Conservation (phyloP, 805 yeast species). For the Kodamaea laetipori region DNA sequence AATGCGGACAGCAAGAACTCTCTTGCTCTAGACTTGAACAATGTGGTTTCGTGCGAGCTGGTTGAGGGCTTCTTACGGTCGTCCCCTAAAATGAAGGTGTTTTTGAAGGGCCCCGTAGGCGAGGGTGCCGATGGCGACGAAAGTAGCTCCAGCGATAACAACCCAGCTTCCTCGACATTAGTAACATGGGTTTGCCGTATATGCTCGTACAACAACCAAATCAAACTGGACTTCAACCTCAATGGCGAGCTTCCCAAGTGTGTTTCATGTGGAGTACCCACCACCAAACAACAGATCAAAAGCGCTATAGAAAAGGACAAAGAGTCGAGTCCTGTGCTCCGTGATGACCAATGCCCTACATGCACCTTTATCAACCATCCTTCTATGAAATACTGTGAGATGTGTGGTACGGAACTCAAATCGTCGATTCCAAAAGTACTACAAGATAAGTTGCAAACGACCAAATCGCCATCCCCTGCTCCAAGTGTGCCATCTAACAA, state of each 20-base stretch:
- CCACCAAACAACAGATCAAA: constrained; percentile 14
- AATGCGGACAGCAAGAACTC: constrained; percentile 47
- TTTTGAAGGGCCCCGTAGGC: constrained; percentile 16
- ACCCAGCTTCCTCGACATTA: constrained; percentile 4
- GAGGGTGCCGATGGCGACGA: constrained; percentile 3
- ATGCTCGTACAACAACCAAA: constrained; percentile 68
- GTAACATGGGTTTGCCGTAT: constrained; percentile 81
- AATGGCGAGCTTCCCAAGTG: constrained; percentile 34
- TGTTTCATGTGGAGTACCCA: constrained; percentile 41
- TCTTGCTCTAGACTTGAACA: constrained; percentile 47
- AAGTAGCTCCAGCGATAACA: constrained; percentile 4
- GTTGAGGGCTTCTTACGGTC: constrained; percentile 66
- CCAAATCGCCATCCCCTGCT: background rate
- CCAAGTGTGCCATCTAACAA: background rate
- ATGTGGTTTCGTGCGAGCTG: constrained; percentile 41
- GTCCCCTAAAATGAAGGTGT: constrained; percentile 70
- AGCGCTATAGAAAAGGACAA: constrained; percentile 17
- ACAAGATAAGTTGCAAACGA: constrained; percentile 2
- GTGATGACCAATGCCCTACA: constrained; percentile 47
- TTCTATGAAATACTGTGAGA: constrained; percentile 74
- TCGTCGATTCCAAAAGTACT: constrained; percentile 13
- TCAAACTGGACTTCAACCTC: constrained; percentile 21
- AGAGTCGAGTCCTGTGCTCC: constrained; percentile 15
- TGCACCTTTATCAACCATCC: constrained; percentile 89
- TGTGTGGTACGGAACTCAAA: constrained; percentile 66